These are phyloP conservation scores for Macaranga tanarius DNA, from an alignment of 441 rosid genomes.

Conservation along the genomic window DNA sequence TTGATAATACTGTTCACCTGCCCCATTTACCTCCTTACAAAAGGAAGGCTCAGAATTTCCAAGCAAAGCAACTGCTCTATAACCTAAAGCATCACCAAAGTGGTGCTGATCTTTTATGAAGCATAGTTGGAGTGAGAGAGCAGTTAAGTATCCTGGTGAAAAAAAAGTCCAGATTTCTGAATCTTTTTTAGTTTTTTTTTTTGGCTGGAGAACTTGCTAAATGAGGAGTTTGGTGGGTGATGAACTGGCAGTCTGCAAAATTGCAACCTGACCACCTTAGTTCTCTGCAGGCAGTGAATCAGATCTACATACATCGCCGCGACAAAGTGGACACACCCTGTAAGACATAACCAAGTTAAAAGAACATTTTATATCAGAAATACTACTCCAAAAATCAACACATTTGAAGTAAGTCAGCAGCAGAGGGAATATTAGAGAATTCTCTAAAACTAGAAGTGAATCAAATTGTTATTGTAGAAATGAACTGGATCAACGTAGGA, in stretches of 20 bases:
- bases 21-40: no score
- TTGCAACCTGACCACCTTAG: conserved; percentile 20
- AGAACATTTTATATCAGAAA: background rate
- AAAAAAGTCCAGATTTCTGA: background rate
- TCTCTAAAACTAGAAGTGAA: background rate
- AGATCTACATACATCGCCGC: conserved; percentile 79
- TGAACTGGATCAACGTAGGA: background rate
- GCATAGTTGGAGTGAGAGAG: background rate
- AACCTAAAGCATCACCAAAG: no score
- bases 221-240: background rate
- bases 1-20: no score
- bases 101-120: no score
- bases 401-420: background rate
- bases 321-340: conserved; percentile 98
- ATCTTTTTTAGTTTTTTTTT: no score
- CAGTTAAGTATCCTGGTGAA: background rate
- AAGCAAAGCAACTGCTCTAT: no score
- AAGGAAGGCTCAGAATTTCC: no score
- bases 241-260: background rate
- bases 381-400: background rate
- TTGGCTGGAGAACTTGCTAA: background rate
- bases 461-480: background rate
- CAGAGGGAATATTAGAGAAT: background rate
- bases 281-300: conserved; percentile 41
- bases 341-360: conserved; percentile 18